phyloP scores from a whole-genome alignment of 306 rosid genomes.

The Vigna nakashimae region DNA sequence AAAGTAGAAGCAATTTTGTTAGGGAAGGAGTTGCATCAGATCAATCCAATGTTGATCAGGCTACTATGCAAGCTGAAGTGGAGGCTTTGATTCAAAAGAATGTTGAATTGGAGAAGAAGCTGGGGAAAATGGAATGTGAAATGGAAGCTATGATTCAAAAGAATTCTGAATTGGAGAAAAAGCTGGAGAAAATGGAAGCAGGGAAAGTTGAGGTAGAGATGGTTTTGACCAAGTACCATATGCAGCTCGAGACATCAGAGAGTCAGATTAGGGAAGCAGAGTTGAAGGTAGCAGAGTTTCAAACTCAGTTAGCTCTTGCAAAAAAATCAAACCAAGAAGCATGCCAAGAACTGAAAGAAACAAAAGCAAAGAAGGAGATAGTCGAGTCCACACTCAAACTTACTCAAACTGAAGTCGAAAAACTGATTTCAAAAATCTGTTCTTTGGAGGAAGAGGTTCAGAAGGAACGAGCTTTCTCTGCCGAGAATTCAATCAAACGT shows the following conservation, averaged over 20 bases:
- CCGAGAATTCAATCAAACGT: conserved; percentile 52
- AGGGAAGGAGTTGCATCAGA: conserved; percentile 44
- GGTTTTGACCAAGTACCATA: conserved; percentile 52
- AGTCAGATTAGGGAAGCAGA: conserved; percentile 56
- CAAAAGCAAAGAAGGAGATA: conserved; percentile 52
- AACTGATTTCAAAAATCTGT: conserved; percentile 53
- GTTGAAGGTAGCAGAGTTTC: conserved; percentile 57
- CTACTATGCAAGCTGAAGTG: conserved; percentile 47
- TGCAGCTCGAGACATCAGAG: conserved; percentile 59
- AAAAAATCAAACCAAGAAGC: conserved; percentile 58
- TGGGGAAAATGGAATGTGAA: conserved; percentile 57
- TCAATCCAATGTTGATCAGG: conserved; percentile 45
- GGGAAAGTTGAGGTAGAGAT: conserved; percentile 59
- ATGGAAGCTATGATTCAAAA: conserved; percentile 57
- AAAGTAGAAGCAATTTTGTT: conserved; percentile 46
- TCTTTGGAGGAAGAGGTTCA: conserved; percentile 63
- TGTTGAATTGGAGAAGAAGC: conserved; percentile 57
- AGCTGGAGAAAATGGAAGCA: conserved; percentile 54
- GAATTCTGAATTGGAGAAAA: conserved; percentile 59
- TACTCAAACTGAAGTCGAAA: conserved; percentile 53
- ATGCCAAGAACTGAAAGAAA: conserved; percentile 57
- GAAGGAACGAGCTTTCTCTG: conserved; percentile 65
- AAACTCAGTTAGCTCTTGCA: conserved; percentile 56
- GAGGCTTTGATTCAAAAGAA: conserved; percentile 58
- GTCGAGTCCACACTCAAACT: conserved; percentile 59